Evolutionary conservation across 139 green algal genomes (phyloP).

Genomic region (Coelastrella sp.): DNA sequence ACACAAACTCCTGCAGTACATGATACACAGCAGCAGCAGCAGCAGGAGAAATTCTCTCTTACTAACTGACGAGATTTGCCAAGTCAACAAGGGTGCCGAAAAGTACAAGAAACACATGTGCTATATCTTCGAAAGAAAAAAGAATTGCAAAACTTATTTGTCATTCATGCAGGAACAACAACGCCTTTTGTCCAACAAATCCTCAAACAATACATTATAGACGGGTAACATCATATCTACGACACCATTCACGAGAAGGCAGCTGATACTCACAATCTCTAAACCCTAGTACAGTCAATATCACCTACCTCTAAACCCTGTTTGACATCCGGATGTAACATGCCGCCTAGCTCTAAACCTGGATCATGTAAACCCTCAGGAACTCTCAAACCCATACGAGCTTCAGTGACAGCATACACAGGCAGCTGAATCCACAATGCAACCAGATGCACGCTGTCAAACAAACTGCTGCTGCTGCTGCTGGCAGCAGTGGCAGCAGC

Average conservation of each 20-base stretch:
- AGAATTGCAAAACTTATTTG: too few relatives aligned
- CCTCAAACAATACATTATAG: too few relatives aligned
- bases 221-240: too few relatives aligned
- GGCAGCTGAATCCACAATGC: constrained; percentile 27
- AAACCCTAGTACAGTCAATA: neutral
- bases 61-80: too few relatives aligned
- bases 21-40: neutral
- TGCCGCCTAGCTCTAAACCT: neutral
- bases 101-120: too few relatives aligned
- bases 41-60: neutral
- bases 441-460: neutral
- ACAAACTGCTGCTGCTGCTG: neutral
- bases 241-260: too few relatives aligned
- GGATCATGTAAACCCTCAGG: neutral
- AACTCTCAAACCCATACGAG: neutral
- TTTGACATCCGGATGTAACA: neutral
- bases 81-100: too few relatives aligned
- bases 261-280: neutral
- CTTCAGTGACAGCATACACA: neutral
- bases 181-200: too few relatives aligned
- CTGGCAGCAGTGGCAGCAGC: neutral
- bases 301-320: neutral
- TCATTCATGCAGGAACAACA: too few relatives aligned
- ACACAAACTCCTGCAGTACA: neutral
- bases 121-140: too few relatives aligned